These are phyloP conservation scores for Citrus inodora DNA, from an alignment of 345 rosid species.

Conservation along the genomic window DNA sequence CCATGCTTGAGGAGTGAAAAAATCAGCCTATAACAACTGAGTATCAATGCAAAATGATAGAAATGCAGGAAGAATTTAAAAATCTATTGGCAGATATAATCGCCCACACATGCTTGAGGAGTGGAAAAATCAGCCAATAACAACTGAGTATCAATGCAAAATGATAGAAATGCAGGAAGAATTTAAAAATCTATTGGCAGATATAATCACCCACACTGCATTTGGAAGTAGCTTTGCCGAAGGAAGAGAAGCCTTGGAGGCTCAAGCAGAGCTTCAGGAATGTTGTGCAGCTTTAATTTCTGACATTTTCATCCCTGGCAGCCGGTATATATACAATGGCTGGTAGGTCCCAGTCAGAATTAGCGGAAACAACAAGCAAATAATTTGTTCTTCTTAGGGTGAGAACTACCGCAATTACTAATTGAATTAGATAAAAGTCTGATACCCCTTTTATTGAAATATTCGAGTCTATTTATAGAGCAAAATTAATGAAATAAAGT, in stretches of 20 bases:
- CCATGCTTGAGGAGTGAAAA: slow-evolving; percentile 34
- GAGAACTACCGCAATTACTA: too few relatives aligned
- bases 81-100: neutral
- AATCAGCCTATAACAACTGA: slow-evolving; percentile 9
- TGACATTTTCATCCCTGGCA: neutral
- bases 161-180: slow-evolving; percentile 25
- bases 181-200: neutral
- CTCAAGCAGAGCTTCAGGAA: slow-evolving; percentile 32
- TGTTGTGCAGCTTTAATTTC: slow-evolving; percentile 3
- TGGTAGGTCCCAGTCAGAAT: too few relatives aligned
- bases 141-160: neutral
- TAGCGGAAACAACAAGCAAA: too few relatives aligned
- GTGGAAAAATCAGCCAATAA: slow-evolving; percentile 27
- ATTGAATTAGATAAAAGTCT: too few relatives aligned
- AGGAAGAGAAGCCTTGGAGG: slow-evolving; percentile 41
- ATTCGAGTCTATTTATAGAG: too few relatives aligned
- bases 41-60: slow-evolving; percentile 7
- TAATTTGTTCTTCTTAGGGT: too few relatives aligned
- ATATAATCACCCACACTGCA: slow-evolving; percentile 12
- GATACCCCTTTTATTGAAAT: too few relatives aligned
- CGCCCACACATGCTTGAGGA: slow-evolving; percentile 9
- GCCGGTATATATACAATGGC: too few relatives aligned
- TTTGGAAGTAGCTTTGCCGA: slow-evolving; percentile 41
- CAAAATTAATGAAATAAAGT: too few relatives aligned
- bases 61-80: slow-evolving; percentile 25